Conservation (phyloP, 768 basidiomycete species). For the Boletellus ananiceps region DNA sequence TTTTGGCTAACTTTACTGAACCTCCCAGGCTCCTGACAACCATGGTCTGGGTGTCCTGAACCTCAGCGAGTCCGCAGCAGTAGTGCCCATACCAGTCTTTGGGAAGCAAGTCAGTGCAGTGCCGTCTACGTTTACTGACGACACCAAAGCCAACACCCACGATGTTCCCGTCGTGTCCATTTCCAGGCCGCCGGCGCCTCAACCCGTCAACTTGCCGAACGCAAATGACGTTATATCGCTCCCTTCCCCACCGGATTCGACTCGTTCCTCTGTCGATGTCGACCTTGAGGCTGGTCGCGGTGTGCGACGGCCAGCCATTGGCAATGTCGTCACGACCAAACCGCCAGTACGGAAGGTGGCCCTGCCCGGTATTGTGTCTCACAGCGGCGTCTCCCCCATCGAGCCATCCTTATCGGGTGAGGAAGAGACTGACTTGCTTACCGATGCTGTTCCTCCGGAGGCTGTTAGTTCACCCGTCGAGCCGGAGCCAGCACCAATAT, state of each 20-base stretch:
- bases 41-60: constrained; percentile 41
- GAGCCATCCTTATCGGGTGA: constrained; percentile 20
- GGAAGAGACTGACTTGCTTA: constrained; percentile 48
- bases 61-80: constrained; percentile 43
- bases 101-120: constrained; percentile 27
- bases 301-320: constrained; percentile 31
- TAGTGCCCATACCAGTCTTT: constrained; percentile 63
- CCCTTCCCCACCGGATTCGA: constrained; percentile 44
- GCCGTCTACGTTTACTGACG: constrained; percentile 20
- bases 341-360: constrained; percentile 8
- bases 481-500: constrained; percentile 4
- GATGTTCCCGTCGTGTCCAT: constrained; percentile 54
- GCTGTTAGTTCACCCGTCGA: constrained; percentile 23
- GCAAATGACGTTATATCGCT: constrained; percentile 50
- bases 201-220: constrained; percentile 67
- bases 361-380: constrained; percentile 8
- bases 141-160: constrained; percentile 18
- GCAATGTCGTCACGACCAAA: constrained; percentile 13
- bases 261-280: constrained; percentile 33
- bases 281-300: constrained; percentile 40
- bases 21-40: constrained; percentile 39
- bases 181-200: constrained; percentile 67
- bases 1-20: constrained; percentile 15
- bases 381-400: constrained; percentile 3
- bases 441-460: constrained; percentile 38